phyloP scores from a whole-genome alignment of 1,284 basidiomycete genomes.

The Mycosarcoma maydis region DNA sequence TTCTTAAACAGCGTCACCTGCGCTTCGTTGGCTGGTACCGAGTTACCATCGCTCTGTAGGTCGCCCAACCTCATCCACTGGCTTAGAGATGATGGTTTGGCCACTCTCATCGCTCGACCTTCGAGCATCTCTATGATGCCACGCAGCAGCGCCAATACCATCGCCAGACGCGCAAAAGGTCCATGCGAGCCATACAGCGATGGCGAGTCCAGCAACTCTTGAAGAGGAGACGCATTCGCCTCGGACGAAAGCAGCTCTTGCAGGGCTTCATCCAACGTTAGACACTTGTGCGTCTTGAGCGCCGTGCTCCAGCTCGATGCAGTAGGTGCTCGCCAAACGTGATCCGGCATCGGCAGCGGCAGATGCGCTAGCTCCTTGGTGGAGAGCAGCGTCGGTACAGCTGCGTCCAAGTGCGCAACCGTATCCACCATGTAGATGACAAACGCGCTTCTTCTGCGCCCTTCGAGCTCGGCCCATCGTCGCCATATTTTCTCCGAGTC shows the following conservation, averaged over 20 bases:
- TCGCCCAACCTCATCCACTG: slow-evolving; percentile 33
- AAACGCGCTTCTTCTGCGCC: slow-evolving; percentile 51
- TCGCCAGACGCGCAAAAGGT: slow-evolving; percentile 55
- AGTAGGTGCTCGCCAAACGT: slow-evolving; percentile 51
- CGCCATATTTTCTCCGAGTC: slow-evolving; percentile 55
- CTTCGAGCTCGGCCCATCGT: slow-evolving; percentile 56
- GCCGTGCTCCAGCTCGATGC: slow-evolving; percentile 39
- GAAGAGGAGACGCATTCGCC: slow-evolving; percentile 7
- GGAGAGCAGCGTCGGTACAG: slow-evolving; percentile 36
- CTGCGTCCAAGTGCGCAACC: slow-evolving; percentile 51
- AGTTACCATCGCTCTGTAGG: slow-evolving; percentile 1
- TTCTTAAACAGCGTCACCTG: slow-evolving; percentile 46
- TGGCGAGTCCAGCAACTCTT: slow-evolving; percentile 3
- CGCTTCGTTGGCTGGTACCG: slow-evolving; percentile 7
- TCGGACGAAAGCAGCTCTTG: slow-evolving; percentile 39
- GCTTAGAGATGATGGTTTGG: slow-evolving; percentile 39
- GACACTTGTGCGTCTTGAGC: slow-evolving; percentile 31
- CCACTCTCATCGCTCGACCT: slow-evolving; percentile 35
- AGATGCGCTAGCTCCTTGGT: slow-evolving; percentile 53
- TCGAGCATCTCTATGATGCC: slow-evolving; percentile 59
- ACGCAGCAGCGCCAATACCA: slow-evolving; percentile 56
- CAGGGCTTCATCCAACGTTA: slow-evolving; percentile 52
- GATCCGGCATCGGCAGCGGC: slow-evolving; percentile 54
- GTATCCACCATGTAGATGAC: slow-evolving; percentile 56
- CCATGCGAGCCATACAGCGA: slow-evolving; percentile 51